Evolutionary conservation across 2,329 filamentous ascomycete genomes (phyloP).

Genomic region (Cryphonectria nitschkei): DNA sequence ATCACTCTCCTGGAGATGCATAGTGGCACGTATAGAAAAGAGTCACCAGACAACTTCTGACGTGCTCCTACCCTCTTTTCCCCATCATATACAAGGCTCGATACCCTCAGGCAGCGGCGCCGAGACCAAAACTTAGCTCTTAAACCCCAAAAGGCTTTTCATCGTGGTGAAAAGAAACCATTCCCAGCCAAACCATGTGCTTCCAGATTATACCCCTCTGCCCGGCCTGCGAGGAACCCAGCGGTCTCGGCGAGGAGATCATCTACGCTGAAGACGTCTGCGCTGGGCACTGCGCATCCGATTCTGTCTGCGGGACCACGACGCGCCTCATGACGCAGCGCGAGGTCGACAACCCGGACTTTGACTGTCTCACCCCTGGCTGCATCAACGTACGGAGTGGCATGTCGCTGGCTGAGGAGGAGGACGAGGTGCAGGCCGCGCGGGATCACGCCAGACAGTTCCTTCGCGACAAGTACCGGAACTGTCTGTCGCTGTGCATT

Average conservation of each 20-base stretch:
- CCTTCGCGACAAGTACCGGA: slow-evolving; percentile 18
- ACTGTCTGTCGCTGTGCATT: slow-evolving; percentile 27
- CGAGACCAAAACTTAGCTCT: neutral
- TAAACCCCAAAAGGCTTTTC: neutral
- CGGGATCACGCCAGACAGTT: slow-evolving; percentile 26
- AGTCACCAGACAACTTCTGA: neutral
- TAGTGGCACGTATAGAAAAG: neutral
- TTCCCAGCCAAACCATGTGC: slow-evolving; percentile 11
- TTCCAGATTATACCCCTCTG: slow-evolving; percentile 29
- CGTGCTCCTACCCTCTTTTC: neutral
- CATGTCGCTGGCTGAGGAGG: slow-evolving; percentile 15
- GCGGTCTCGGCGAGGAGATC: slow-evolving; percentile 27
- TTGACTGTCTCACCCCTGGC: slow-evolving; percentile 27
- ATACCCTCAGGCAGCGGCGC: neutral
- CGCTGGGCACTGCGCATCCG: slow-evolving; percentile 18
- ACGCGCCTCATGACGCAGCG: slow-evolving; percentile 25
- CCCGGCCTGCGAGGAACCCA: slow-evolving; percentile 27
- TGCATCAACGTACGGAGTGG: slow-evolving; percentile 15
- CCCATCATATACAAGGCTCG: neutral
- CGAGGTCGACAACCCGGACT: slow-evolving; percentile 24
- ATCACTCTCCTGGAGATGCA: neutral
- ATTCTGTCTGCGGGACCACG: slow-evolving; percentile 22
- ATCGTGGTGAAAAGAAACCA: neutral
- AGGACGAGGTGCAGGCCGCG: slow-evolving; percentile 19
- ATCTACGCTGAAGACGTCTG: slow-evolving; percentile 28